Evolutionary conservation across 75 land plant species (phyloP).

Genomic region (Sequoiadendron giganteum): DNA sequence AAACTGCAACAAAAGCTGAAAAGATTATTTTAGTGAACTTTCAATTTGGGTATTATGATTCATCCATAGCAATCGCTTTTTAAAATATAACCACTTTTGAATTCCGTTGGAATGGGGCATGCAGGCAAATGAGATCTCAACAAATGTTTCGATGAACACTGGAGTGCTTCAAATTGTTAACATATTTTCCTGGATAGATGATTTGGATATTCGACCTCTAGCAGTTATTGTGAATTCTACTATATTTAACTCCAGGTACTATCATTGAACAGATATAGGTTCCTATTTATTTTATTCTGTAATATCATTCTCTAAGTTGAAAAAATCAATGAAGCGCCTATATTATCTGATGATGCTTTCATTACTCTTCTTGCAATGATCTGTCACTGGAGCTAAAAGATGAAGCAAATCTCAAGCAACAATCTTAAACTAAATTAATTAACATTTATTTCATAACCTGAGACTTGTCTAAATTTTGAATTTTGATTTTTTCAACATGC

Average conservation of each 20-base stretch:
- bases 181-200: slow-evolving; percentile 53
- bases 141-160: slow-evolving; percentile 10
- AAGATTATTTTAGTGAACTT: neutral
- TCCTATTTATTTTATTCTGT: neutral
- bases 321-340: neutral
- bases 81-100: neutral
- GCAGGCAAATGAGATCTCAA: slow-evolving; percentile 9
- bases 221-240: slow-evolving; percentile 64
- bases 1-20: neutral
- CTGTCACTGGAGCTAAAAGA: neutral
- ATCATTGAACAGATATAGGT: neutral
- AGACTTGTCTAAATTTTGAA: neutral
- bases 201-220: slow-evolving; percentile 47
- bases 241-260: slow-evolving; percentile 43
- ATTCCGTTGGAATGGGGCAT: slow-evolving; percentile 7
- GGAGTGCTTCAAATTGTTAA: slow-evolving; percentile 19
- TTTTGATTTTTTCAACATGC: neutral
- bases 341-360: neutral
- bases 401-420: neutral
- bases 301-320: neutral
- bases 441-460: neutral
- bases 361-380: neutral
- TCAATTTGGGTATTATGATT: neutral
- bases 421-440: neutral
- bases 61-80: neutral